Percentiles rank a stretch among this genome's conserved stretches.
Conservation (phyloP, 768 basidiomycete genomes). For the Calvatia gigantea region DNA sequence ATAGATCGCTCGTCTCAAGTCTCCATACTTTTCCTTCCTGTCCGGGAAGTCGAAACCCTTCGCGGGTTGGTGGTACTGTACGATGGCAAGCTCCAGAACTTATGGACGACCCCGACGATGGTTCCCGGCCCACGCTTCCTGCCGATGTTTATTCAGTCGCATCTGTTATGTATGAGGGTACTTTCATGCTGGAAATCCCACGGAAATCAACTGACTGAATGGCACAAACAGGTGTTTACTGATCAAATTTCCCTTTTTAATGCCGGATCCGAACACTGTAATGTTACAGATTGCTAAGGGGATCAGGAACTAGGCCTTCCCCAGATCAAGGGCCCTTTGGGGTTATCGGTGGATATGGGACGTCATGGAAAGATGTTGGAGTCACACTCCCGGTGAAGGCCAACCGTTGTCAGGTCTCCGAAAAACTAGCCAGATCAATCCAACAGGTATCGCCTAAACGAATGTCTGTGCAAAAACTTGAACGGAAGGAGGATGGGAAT, state of each 20-base stretch:
- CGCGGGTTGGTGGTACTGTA: background rate
- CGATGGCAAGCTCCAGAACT: background rate
- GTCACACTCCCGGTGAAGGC: background rate
- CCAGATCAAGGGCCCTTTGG: background rate
- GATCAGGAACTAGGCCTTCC: background rate
- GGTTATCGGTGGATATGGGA: background rate
- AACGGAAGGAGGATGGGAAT: no score
- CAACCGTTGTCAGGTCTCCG: background rate
- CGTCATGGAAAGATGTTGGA: background rate
- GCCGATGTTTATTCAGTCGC: slow-evolving; percentile 17
- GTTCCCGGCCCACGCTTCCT: background rate
- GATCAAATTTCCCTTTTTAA: slow-evolving; percentile 19
- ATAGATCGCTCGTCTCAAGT: no score
- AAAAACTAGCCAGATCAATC: no score
- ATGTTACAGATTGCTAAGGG: slow-evolving; percentile 16
- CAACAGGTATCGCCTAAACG: no score
- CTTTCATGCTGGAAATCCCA: background rate
- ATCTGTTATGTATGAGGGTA: slow-evolving; percentile 18
- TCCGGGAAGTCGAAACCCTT: no score
- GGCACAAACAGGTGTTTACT: slow-evolving; percentile 21
- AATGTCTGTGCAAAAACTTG: no score
- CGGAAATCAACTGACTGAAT: background rate
- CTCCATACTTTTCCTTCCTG: no score
- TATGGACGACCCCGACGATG: slow-evolving; percentile 6
- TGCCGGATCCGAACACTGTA: slow-evolving; percentile 14